Base-by-base conservation (phyloP, 768 basidiomycete genomes). In the Kwoniella shandongensis region DNA sequence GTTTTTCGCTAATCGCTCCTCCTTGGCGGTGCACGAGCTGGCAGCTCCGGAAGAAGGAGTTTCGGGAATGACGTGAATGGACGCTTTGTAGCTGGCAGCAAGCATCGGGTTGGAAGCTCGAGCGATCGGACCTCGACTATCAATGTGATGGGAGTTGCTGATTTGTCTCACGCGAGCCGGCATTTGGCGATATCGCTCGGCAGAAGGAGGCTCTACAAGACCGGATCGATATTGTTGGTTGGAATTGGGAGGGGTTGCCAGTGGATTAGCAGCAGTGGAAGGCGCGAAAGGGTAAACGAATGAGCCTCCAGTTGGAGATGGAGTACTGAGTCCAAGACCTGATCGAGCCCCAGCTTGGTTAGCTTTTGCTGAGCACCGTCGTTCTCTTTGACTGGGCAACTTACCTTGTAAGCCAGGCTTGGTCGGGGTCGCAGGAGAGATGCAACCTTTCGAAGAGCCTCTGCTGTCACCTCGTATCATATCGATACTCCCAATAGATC, bases 101-200 rank as follows among this genome's bases (percentile, higher is more conserved):
- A 76, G 56, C 62, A 76, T 67, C 0, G 75, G 75, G 36, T 76
- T 76, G 15, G 71, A 73, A 3, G 71, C 59, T 36, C 73, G 54
- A 20, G 71, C 69, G 1, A 76, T 44, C 1, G 75, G 70, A 17
- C 65, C 61, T 22, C 65, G 51, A 23, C 44, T 47, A 3, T 27
- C 35, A 3, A 42, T 49, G 18, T 54, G 22, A 8, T 57, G 49
- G 2, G 29, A 45, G 20, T 46, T 29, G 30, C 55, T 44, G 22
- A 60, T 59, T n/a, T 56, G 52, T 20, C 54, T 44, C 1, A 54
- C 50, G 35, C 49, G 47, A 15, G 49, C 54, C 10, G 49, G 49
- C 55, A 46, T 23, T 17, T 30, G 29, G 12, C 44, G 35, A 27
- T 44, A 42, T 51, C 35, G 32, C 38, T 51, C 47, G 25, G 51